These are phyloP conservation scores for Yamadazyma sp. DNA, from an alignment of 805 yeast species.

Conservation along the genomic window DNA sequence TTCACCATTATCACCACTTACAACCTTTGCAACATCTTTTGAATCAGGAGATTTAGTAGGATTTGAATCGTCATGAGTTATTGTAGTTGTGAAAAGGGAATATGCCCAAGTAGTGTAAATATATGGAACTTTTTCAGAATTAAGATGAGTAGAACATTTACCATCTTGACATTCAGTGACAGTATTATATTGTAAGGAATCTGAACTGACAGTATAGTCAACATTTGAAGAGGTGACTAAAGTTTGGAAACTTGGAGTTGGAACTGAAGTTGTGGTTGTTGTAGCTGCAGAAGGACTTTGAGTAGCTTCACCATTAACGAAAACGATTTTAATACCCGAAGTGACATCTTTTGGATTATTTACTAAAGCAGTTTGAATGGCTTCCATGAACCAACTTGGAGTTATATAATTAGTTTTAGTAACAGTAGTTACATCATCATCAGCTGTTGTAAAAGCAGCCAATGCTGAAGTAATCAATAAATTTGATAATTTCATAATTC, in stretches of 20 bases:
- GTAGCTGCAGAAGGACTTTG: slow-evolving; percentile 2
- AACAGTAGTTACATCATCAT: slow-evolving; percentile 19
- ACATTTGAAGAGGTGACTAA: slow-evolving; percentile 17
- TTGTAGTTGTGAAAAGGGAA: slow-evolving; percentile 12
- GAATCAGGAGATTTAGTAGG: background rate
- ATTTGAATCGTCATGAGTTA: slow-evolving; percentile 3
- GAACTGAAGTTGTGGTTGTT: slow-evolving; percentile 1
- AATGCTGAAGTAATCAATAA: slow-evolving; percentile 1
- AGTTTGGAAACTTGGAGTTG: slow-evolving; percentile 5
- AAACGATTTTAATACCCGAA: slow-evolving; percentile 29
- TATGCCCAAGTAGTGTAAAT: slow-evolving; percentile 16
- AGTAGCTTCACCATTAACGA: slow-evolving; percentile 20
- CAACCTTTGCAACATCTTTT: background rate
- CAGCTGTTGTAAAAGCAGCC: slow-evolving; percentile 4
- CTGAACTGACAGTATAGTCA: slow-evolving; percentile 19
- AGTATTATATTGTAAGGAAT: slow-evolving; percentile 14
- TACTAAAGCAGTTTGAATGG: slow-evolving; percentile 17
- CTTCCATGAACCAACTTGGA: slow-evolving; percentile 19
- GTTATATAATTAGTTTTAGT: slow-evolving; percentile 26
- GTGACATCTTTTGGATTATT: slow-evolving; percentile 16
- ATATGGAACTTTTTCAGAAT: slow-evolving; percentile 11
- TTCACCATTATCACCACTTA: background rate
- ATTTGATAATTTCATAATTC: background rate
- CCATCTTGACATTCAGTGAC: slow-evolving; percentile 15
- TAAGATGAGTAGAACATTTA: slow-evolving; percentile 12